Conservation (phyloP, 75 land plant species). For the Cupressus sempervirens region DNA sequence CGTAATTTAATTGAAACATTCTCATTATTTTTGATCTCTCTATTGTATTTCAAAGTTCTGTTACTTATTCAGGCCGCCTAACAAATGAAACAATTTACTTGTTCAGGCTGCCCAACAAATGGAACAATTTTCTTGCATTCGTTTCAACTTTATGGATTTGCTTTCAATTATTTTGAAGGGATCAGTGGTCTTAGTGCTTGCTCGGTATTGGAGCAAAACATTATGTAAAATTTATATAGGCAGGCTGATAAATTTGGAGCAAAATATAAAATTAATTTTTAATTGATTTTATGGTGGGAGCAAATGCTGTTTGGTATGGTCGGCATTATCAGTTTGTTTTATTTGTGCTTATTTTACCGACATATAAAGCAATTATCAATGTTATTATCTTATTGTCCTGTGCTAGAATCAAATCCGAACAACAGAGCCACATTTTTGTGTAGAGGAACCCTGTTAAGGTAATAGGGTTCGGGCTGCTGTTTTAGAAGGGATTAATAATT, state of each 20-base stretch:
- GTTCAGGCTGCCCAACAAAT: not conserved
- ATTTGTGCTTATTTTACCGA: not conserved
- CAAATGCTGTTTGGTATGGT: not conserved
- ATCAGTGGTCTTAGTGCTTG: not conserved
- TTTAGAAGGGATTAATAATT: not conserved
- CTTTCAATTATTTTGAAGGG: not conserved
- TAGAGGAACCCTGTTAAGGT: not conserved
- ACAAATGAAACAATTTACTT: slow-evolving; percentile 2
- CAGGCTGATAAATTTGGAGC: not conserved
- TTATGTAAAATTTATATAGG: not conserved
- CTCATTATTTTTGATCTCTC: not conserved
- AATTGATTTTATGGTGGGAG: not conserved
- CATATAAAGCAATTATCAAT: not conserved
- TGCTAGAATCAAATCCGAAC: not conserved
- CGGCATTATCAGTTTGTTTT: not conserved
- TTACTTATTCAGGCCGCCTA: not conserved
- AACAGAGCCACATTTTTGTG: not conserved
- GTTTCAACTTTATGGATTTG: not conserved
- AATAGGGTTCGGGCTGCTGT: not conserved
- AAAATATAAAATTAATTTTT: not conserved
- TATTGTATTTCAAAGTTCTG: slow-evolving; percentile 6
- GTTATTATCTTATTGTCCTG: not conserved
- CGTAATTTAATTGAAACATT: slow-evolving; percentile 9
- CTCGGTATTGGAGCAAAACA: not conserved
- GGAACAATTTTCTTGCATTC: slow-evolving; percentile 2